These are phyloP conservation scores for Oryza glumipatula DNA, from an alignment of 176 grass and related monocot genomes.

Conservation along the genomic window DNA sequence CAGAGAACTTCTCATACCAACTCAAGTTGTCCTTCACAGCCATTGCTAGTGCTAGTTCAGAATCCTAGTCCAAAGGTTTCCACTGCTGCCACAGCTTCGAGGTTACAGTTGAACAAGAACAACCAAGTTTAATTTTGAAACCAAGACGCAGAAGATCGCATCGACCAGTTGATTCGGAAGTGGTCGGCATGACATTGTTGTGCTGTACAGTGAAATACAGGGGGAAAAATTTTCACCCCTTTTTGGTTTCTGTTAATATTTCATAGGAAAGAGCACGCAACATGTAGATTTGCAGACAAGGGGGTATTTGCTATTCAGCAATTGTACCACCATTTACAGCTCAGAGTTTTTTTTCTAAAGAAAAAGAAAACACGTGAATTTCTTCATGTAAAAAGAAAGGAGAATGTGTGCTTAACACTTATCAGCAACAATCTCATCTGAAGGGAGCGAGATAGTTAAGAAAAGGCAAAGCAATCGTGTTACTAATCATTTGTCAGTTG, in stretches of 20 bases:
- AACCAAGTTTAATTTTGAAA: slow-evolving; percentile 30
- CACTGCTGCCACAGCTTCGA: slow-evolving; percentile 11
- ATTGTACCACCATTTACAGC: background rate
- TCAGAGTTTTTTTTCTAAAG: background rate
- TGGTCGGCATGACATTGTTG: background rate
- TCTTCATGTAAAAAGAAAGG: slow-evolving; percentile 16
- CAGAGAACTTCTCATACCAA: slow-evolving; percentile 52
- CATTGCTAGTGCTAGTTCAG: slow-evolving; percentile 77
- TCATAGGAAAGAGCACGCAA: slow-evolving; percentile 3
- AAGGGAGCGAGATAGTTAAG: background rate
- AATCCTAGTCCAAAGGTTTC: slow-evolving; percentile 52
- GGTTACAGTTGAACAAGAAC: slow-evolving; percentile 40
- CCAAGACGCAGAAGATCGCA: background rate
- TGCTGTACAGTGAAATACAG: slow-evolving; percentile 21
- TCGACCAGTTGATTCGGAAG: slow-evolving; percentile 28
- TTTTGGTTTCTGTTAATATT: slow-evolving; percentile 25
- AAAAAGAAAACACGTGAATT: background rate
- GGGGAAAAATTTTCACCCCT: background rate
- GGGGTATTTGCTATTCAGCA: slow-evolving; percentile 1
- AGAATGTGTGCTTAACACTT: background rate
- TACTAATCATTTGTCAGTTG: background rate
- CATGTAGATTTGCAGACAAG: slow-evolving; percentile 4
- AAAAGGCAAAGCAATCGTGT: background rate
- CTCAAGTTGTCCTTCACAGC: slow-evolving; percentile 48
- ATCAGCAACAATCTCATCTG: background rate